Evolutionary conservation across 768 basidiomycete genomes (phyloP), one percentile per base, ranked within the genome.

Genomic region (Scleroderma citrinum): DNA sequence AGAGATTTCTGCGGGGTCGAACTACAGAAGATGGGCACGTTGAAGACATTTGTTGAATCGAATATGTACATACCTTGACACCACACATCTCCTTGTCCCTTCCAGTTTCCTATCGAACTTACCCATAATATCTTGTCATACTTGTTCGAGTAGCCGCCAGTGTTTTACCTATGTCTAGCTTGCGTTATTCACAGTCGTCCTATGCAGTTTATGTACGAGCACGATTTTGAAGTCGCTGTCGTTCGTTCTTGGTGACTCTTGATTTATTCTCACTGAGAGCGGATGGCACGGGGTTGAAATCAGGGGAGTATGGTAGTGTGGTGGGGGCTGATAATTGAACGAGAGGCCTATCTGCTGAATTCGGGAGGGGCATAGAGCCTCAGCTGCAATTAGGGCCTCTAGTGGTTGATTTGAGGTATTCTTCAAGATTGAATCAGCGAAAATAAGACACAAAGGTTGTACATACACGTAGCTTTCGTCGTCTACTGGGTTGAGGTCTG

Each of bases 71-170:
- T 97, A 97, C 59, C 96, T 97, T 98, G 42, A 93, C 70, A 6
- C 93, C 92, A 31, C 81, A 80, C 38, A 83, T 64, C 67, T 91
- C 93, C 65, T 89, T 87, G 68, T 99, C 12, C 94, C 94, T 45
- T 94, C 87, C 19, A 98, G 76, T 61, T 76, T 82, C 55, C 81
- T 85, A 66, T 98, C 95, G 59, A 96, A 99, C 58, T 80, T 85
- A 55, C 96, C 96, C 85, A 99, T 85, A 59, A n/a, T n/a, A n/a
- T n/a, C 91, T 94, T 0, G 93, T 96, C 0, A 96, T 99, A 52
- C 92, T 92, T 23, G 74, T 71, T 51, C 88, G 81, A 2, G 87
- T 83, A 11, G 83, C 76, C 7, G 88, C 81, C 21, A 96, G 71
- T 2, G 86, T 85, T 49, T 76, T 75, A 17, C 92, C 87, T 16